A percentile compares a stretch with the other conserved stretches of the same genome.
Conservation (phyloP, 495 filamentous ascomycete species). For the Xylaria nigripes region DNA sequence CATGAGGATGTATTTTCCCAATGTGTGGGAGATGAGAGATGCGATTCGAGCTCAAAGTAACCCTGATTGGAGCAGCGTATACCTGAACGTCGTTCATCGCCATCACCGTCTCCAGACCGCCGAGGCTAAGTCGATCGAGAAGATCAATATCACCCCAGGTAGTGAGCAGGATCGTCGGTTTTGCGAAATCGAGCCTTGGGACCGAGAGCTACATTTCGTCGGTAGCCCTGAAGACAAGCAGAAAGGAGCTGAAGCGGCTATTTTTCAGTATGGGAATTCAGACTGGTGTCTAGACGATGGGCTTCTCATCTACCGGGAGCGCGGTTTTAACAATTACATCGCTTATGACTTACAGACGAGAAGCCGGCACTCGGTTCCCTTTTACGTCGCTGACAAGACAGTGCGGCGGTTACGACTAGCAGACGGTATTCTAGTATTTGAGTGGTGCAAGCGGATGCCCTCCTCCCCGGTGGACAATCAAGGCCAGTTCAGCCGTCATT, state of each 20-base stretch:
- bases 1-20: constrained; percentile 46
- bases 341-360: constrained; percentile 48
- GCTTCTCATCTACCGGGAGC: constrained; percentile 49
- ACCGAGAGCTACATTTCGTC: constrained; percentile 39
- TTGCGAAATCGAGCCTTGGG: constrained; percentile 46
- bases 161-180: constrained; percentile 24
- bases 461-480: constrained; percentile 53
- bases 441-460: constrained; percentile 55
- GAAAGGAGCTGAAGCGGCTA: constrained; percentile 5
- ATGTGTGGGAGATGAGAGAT: constrained; percentile 44
- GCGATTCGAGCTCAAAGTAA: constrained; percentile 9
- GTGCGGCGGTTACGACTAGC: constrained; percentile 52
- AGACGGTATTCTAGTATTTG: constrained; percentile 49
- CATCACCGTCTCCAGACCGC: constrained; percentile 49
- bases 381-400: constrained; percentile 45
- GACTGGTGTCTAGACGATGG: constrained; percentile 51
- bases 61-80: constrained; percentile 36
- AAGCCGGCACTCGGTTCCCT: constrained; percentile 42
- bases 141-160: constrained; percentile 26
- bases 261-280: constrained; percentile 46
- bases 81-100: constrained; percentile 47
- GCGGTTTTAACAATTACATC: constrained; percentile 31
- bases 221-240: constrained; percentile 27
- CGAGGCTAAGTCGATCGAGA: constrained; percentile 42
- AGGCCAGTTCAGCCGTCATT: constrained; percentile 54